Evolutionary conservation across 805 yeast species (phyloP).

Genomic region (Starmerella bacillaris): DNA sequence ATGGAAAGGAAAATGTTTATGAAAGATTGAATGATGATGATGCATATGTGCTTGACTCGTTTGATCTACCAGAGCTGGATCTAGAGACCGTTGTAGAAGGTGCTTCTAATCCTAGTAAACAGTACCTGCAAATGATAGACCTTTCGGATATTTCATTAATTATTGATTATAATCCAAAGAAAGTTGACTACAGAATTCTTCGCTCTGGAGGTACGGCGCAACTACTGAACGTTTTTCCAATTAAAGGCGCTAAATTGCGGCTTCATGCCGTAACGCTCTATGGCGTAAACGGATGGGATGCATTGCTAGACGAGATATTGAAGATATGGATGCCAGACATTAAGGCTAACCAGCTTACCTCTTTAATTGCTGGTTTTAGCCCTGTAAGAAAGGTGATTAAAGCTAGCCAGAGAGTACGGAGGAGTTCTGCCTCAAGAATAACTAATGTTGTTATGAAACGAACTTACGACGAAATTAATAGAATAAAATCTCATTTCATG

Average conservation of each 20-base stretch:
- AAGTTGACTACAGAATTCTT: conserved; percentile 65
- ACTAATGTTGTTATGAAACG: neutral
- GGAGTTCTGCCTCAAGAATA: neutral
- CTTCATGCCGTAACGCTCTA: conserved; percentile 44
- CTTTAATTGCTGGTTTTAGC: conserved; percentile 66
- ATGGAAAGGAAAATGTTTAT: conserved; percentile 27
- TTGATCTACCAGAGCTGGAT: neutral
- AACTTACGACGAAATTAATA: neutral
- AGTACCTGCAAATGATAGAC: conserved; percentile 48
- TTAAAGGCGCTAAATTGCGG: conserved; percentile 67
- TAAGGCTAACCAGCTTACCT: conserved; percentile 58
- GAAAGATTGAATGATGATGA: neutral
- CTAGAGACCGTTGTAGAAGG: conserved; percentile 13
- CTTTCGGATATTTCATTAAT: conserved; percentile 34
- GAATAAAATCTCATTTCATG: neutral
- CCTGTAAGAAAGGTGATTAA: conserved; percentile 34
- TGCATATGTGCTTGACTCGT: neutral
- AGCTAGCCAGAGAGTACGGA: conserved; percentile 5
- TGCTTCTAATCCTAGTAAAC: neutral
- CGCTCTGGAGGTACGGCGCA: conserved; percentile 76
- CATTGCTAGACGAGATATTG: conserved; percentile 37
- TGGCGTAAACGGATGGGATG: conserved; percentile 62
- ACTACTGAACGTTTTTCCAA: conserved; percentile 68
- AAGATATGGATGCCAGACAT: conserved; percentile 82
- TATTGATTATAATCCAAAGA: conserved; percentile 83